Percentiles rank a stretch among this genome's conserved stretches.
Conservation (phyloP, 2,329 filamentous ascomycete genomes). For the Aspergillus intermedius region DNA sequence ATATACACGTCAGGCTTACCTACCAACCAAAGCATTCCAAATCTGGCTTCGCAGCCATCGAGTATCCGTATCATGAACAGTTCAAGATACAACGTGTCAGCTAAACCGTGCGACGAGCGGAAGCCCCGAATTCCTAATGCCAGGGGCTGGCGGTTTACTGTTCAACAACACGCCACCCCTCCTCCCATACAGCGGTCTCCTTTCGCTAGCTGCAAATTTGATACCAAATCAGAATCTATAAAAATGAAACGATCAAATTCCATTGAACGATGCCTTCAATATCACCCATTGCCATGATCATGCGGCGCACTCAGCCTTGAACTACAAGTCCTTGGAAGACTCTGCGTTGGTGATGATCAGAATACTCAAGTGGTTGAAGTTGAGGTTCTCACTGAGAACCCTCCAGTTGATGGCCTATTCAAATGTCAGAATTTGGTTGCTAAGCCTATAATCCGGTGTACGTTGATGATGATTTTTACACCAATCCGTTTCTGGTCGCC, state of each 20-base stretch:
- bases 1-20: too few species aligned
- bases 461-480: constrained; percentile 11
- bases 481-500: constrained; percentile 18
- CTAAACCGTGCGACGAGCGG: neutral
- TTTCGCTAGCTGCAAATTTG: constrained; percentile 6
- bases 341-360: constrained; percentile 13
- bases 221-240: constrained; percentile 3
- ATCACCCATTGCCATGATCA: constrained; percentile 12
- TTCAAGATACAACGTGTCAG: neutral
- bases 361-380: constrained; percentile 17
- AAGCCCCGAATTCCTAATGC: constrained; percentile 13
- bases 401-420: constrained; percentile 2
- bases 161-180: constrained; percentile 10
- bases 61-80: too few species aligned
- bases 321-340: constrained; percentile 10
- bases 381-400: constrained; percentile 5
- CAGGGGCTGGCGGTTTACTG: constrained; percentile 14
- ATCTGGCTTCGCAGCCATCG: too few species aligned
- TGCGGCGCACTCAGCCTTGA: constrained; percentile 7
- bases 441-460: constrained; percentile 21
- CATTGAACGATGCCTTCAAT: constrained; percentile 13
- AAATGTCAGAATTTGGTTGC: constrained; percentile 12
- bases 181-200: constrained; percentile 10
- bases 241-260: constrained; percentile 10
- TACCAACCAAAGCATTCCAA: too few species aligned